Evolutionary conservation across 108 stramenopile genomes (phyloP), one percentile per base, ranked within the genome.

Genomic region (Mediolabrus comicus): DNA sequence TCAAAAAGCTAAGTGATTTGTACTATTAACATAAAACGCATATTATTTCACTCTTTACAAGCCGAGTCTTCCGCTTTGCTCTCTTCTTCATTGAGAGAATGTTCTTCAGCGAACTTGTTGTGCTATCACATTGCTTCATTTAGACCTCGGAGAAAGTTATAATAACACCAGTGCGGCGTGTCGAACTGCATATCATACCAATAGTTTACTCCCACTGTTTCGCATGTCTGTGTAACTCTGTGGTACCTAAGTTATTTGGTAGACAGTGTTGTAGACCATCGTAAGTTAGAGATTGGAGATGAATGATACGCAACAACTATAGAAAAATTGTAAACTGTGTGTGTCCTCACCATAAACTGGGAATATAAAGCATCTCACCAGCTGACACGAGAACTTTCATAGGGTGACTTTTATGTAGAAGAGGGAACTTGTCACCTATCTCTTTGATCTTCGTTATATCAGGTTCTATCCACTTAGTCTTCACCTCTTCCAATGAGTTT

Each of bases 121-220:
- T n/a, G n/a, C n/a, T n/a, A n/a, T n/a, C n/a, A n/a, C n/a, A 49
- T 24, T 49, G 46, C 19, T 49, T 28, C 4, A 64, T 57, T 67
- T 56, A 83, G 29, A 28, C 82, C 61, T 69, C 88, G 85, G 14
- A 89, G 62, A 19, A 93, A 83, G 52, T 88, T 75, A 78, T 87
- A 93, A 49, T 86, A 87, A 62, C 86, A 89, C 89, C 89, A 93
- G 25, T 79, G 53, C 0, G 85, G 81, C 22, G 78, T 74, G 55
- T 96, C 92, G 81, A 97, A 98, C n/a, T 79, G 72, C 95, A 97
- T 95, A 63, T 98, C 97, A 71, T 89, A 97, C 98, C 98, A 98
- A 24, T 86, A 98, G 60, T 98, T 98, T 17, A 97, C 86, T 4
- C 88, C 97, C 13, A 98, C 83, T 10, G 98, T 98, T 69, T 95